These are phyloP conservation scores for Alternaria rosae DNA, from an alignment of 2,329 filamentous ascomycete genomes.

Conservation along the genomic window DNA sequence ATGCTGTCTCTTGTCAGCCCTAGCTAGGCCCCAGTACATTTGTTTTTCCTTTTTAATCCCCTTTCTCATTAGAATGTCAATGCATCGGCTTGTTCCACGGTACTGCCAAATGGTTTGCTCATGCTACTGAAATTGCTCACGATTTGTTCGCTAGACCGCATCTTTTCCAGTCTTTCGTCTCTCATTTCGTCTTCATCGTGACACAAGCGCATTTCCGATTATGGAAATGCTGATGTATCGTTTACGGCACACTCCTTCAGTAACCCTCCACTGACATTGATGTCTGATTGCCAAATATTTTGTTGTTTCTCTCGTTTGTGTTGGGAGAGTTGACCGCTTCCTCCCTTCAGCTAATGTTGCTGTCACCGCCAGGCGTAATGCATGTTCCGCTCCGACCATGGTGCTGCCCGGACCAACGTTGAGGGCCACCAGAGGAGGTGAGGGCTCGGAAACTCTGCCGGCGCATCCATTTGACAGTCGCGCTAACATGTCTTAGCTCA, in stretches of 20 bases:
- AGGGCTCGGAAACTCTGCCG: background rate
- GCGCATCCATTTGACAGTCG: background rate
- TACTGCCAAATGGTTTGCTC: background rate
- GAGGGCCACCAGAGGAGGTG: background rate
- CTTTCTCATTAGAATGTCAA: background rate
- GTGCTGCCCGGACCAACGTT: background rate
- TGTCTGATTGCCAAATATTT: too few relatives aligned
- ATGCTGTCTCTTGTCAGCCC: background rate
- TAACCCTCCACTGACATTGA: background rate
- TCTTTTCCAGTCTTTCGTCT: background rate
- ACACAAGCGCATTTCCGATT: background rate
- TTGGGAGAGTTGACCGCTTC: background rate
- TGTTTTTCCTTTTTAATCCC: background rate
- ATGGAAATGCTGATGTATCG: background rate
- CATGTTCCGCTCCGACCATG: background rate
- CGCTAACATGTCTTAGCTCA: background rate
- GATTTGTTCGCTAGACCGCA: background rate
- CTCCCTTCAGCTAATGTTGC: background rate
- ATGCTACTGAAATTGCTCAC: background rate
- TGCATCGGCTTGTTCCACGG: background rate
- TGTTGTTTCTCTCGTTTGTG: background rate
- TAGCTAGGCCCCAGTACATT: background rate
- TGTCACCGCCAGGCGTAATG: background rate
- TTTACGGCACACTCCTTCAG: background rate
- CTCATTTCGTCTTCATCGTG: background rate